Evolutionary conservation across 108 stramenopile genomes (phyloP).

Genomic region (Stephanodiscus triporus): DNA sequence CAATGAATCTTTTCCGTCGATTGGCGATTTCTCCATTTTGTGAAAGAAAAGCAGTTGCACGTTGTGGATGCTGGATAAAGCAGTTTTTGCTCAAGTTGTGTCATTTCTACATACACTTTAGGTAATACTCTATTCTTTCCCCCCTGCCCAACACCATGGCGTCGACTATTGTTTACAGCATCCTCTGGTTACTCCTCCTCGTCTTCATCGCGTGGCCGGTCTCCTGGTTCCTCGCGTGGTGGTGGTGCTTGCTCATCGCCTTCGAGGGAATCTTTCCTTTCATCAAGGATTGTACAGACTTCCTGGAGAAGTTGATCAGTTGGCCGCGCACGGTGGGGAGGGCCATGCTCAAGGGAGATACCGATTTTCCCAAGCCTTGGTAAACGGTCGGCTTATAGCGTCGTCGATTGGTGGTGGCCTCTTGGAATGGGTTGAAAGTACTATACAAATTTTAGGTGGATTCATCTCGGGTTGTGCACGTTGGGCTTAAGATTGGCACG

Average conservation of each 20-base stretch:
- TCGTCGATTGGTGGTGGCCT: no score
- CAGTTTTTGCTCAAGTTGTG: no score
- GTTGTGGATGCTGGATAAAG: no score
- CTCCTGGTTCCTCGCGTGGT: constrained; percentile 50
- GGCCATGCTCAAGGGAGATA: constrained; percentile 42
- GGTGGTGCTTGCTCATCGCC: constrained; percentile 47
- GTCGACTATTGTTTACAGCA: constrained; percentile 31
- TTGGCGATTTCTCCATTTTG: no score
- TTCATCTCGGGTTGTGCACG: background rate
- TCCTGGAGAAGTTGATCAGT: constrained; percentile 50
- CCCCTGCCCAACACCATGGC: constrained; percentile 23
- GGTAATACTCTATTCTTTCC: no score
- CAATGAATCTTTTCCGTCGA: no score
- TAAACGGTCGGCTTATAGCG: constrained; percentile 7
- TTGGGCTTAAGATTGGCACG: no score
- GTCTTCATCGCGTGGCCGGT: constrained; percentile 57
- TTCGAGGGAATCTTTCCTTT: constrained; percentile 51
- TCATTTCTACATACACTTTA: no score
- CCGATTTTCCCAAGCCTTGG: constrained; percentile 42
- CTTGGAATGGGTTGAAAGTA: no score
- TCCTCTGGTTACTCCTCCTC: constrained; percentile 55
- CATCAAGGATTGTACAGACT: constrained; percentile 42
- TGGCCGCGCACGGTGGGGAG: constrained; percentile 48
- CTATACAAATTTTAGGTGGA: background rate
- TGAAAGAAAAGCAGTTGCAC: no score